Evolutionary conservation across 768 basidiomycete genomes (phyloP), one percentile per base, ranked within the genome.

Genomic region (Naganishia randhawae): DNA sequence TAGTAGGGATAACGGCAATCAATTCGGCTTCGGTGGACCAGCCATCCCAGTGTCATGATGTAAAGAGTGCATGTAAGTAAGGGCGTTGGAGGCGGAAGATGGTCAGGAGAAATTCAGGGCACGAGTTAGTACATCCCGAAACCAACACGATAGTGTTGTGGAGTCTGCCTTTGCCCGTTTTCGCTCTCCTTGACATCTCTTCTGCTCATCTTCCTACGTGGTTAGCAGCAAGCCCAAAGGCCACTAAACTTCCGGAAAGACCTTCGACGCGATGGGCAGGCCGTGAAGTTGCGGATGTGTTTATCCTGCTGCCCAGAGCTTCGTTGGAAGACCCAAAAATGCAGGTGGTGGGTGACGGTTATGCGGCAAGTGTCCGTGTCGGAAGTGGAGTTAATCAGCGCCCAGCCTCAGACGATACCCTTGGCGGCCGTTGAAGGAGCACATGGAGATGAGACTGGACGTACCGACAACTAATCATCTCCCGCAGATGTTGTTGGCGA

Each of bases 1-100:
- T 67, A 29, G 69, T 66, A 73, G 75, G 75, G 52, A 77, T 50
- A 42, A 75, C 76, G 53, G 75, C 76, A 50, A 77, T 71, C 55
- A 64, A 65, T 63, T 74, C 76, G 31, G 51, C 50, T 70, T 75
- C 65, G 29, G 48, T 57, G 71, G 73, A 75, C 29, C 27, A 35
- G n/a, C 50, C 31, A 13, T 50, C 64, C 29, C 64, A 65, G 19
- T 48, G 50, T n/a, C 64, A 17, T 48, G 45, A n/a, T 7, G 11
- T 5, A 13, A 22, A 13, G 19, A 22, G 41, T n/a, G n/a, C n/a
- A 11, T 22, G n/a, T 48, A 22, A 48, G 45, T 48, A 48, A n/a
- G 1, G n/a, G 41, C 19, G n/a, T 42, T 11, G n/a, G 11, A 17
- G 3, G 19, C 16, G 45, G 8, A 39, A 39, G 37, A 39, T 7